Base-by-base conservation (phyloP, 2,329 filamentous ascomycete genomes). In the Aspergillus unguis region DNA sequence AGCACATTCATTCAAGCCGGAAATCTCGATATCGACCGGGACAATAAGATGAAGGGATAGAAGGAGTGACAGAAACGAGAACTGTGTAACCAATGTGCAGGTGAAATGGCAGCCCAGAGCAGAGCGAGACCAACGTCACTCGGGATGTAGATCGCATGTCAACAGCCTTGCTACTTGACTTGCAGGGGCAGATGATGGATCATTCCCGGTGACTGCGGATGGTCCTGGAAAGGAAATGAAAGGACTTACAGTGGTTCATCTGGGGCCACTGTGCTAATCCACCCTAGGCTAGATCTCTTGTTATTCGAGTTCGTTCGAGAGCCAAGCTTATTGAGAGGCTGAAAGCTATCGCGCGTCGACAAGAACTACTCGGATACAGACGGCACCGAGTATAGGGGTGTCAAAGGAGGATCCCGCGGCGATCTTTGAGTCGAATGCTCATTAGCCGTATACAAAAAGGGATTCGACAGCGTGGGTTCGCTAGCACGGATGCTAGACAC, bases 221-320 rank as follows among this genome's bases (percentile, higher is more conserved):
- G 11, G 41, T 33, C 67, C 36, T 32, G 52, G 29, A 27, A 28
- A 53, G 44, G 45, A 37, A 46, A 57, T 52, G 10, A 23, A 44
- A 42, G 44, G 25, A 33, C 61, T 61, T 53, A 63, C 61, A 56
- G 40, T 59, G 61, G 58, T 63, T 62, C 61, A 63, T 63, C 55
- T 54, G 54, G 27, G 42, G 46, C 50, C 40, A 41, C 42, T 8
- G 9, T 32, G 36, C 44, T 31, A 17, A 25, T 47, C 44, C 44
- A 40, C 44, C 44, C 26, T 31, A 36, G 29, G 35, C 17, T 48
- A 43, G 37, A 23, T 7, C 31, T 29, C 44, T 33, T 40, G n/a
- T 44, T 36, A 43, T 33, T 45, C 41, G 29, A 44, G 46, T 35
- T 48, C 44, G 28, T 58, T 58, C 65, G 27, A 26, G 33, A 47